These are phyloP conservation scores for Beauveria sp. DNA, from an alignment of 2,329 filamentous ascomycete genomes.

Conservation along the genomic window DNA sequence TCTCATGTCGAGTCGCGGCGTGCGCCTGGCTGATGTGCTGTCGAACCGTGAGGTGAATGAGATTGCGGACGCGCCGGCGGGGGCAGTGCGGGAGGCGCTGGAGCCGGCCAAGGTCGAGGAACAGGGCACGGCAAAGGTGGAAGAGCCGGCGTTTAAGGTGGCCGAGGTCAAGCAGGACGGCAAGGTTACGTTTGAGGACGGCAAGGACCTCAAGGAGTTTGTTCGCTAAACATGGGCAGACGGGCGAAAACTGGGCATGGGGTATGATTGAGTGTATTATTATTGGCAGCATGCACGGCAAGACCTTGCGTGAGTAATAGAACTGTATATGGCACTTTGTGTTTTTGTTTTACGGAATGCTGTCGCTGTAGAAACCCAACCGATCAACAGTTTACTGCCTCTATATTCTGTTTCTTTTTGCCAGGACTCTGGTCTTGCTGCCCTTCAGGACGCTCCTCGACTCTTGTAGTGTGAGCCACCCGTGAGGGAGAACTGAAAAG, in stretches of 20 bases:
- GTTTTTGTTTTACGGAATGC: not conserved
- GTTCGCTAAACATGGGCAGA: constrained; percentile 28
- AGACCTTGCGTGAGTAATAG: not conserved
- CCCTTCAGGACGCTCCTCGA: no score
- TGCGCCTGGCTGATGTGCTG: constrained; percentile 69
- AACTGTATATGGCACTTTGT: not conserved
- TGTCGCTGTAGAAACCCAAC: no score
- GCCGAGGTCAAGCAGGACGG: constrained; percentile 52
- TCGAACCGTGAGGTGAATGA: constrained; percentile 78
- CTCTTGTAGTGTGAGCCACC: no score
- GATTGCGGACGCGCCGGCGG: constrained; percentile 75
- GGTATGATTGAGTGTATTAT: constrained; percentile 1
- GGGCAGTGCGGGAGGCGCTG: constrained; percentile 55
- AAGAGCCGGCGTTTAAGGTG: constrained; percentile 39
- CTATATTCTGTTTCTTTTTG: no score
- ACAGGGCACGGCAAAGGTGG: constrained; percentile 4
- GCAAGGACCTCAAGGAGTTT: constrained; percentile 51
- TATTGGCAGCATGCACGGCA: not conserved
- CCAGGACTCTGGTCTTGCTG: no score
- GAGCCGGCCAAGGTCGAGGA: constrained; percentile 25
- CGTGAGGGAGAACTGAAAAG: no score
- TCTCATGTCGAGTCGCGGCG: constrained; percentile 79
- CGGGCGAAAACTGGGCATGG: not conserved
- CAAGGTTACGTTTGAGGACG: constrained; percentile 58
- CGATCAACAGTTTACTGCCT: no score